Evolutionary conservation across 768 basidiomycete species (phyloP).

Genomic region (Leccinum arenicola): DNA sequence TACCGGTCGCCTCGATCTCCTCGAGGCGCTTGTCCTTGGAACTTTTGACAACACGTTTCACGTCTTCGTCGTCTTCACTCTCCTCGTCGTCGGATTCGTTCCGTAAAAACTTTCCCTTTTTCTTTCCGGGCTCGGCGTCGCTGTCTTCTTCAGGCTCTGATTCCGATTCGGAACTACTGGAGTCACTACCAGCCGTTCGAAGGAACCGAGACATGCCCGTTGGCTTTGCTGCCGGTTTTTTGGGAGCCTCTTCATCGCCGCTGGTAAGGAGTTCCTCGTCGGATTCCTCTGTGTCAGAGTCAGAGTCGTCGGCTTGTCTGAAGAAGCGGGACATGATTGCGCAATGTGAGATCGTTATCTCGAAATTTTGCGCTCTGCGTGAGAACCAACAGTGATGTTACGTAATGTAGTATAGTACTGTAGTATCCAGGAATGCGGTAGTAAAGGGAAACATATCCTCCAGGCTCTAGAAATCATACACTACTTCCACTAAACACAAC

Average conservation of each 20-base stretch:
- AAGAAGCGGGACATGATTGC: conserved; percentile 82
- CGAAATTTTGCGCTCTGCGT: conserved; percentile 19
- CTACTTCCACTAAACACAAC: conserved; percentile 14
- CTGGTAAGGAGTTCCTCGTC: conserved; percentile 76
- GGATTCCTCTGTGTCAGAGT: conserved; percentile 67
- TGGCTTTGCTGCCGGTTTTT: conserved; percentile 34
- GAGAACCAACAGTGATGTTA: conserved; percentile 16
- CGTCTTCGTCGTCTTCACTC: conserved; percentile 69
- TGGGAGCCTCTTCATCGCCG: conserved; percentile 59
- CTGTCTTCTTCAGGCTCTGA: conserved; percentile 54
- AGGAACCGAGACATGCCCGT: conserved; percentile 73
- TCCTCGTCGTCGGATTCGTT: conserved; percentile 50
- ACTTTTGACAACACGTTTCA: conserved; percentile 67
- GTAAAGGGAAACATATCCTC: conserved; percentile 13
- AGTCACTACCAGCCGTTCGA: conserved; percentile 59
- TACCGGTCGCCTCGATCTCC: conserved; percentile 93
- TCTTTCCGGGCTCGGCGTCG: conserved; percentile 43
- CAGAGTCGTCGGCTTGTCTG: conserved; percentile 80
- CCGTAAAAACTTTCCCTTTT: conserved; percentile 40
- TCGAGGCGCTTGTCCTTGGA: conserved; percentile 90
- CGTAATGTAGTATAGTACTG: conserved; percentile 8
- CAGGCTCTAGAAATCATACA: conserved; percentile 13
- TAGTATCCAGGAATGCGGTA: neutral
- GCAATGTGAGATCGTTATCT: conserved; percentile 25
- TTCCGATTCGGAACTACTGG: conserved; percentile 52